These are phyloP conservation scores for Coemansia sp. DNA, from an alignment of 192 early-diverging fungal genomes.

Conservation along the genomic window DNA sequence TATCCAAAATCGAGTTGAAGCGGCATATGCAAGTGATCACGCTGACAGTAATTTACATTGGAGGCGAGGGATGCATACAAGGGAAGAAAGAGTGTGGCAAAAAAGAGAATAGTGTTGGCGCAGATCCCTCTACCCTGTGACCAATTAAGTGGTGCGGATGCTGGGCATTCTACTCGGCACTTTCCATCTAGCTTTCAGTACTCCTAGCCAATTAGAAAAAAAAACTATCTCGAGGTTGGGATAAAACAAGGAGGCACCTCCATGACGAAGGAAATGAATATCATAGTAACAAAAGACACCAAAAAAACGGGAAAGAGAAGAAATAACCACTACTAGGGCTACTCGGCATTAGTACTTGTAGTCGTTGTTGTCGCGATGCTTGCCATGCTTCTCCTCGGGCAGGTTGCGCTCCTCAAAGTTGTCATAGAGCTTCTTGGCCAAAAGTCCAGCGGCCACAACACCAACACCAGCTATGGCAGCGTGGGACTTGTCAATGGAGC, in stretches of 20 bases:
- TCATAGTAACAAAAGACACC: background rate
- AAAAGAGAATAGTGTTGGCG: background rate
- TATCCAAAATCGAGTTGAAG: background rate
- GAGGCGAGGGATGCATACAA: background rate
- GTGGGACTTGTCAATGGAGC: constrained; percentile 32
- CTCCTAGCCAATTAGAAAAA: background rate
- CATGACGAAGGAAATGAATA: background rate
- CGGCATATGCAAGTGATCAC: constrained; percentile 3
- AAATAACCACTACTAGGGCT: background rate
- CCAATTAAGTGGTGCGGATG: background rate
- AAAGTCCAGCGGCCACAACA: constrained; percentile 15
- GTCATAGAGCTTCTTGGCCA: constrained; percentile 37
- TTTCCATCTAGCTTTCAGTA: background rate
- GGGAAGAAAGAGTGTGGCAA: background rate
- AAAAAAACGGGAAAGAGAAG: background rate
- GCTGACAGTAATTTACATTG: background rate
- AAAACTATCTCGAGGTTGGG: background rate
- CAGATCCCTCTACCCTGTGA: background rate
- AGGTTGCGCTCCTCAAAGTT: constrained; percentile 21
- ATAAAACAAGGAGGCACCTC: background rate
- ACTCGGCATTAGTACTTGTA: background rate
- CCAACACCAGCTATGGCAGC: constrained; percentile 23
- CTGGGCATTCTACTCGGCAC: background rate
- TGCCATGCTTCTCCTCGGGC: constrained; percentile 19
- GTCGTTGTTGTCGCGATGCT: constrained; percentile 8